These are phyloP conservation scores for Fomitopsis betulina DNA, from an alignment of 1,284 basidiomycete species.

Conservation along the genomic window DNA sequence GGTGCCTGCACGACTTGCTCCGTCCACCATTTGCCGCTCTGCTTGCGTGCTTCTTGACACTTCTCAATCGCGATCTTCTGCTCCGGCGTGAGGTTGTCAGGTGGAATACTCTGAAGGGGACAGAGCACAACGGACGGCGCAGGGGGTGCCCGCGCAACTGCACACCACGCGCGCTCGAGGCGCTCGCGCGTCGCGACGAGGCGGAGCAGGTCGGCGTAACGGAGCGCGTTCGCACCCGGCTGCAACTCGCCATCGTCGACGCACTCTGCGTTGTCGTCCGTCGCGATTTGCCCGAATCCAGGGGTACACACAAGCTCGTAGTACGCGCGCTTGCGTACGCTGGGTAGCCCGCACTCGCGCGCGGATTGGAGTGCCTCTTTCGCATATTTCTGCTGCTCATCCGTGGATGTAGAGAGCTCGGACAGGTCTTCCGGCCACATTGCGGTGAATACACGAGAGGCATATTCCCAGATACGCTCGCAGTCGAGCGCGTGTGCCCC, in stretches of 20 bases:
- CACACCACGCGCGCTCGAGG: too few relatives aligned
- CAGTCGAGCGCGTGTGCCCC: conserved; percentile 26
- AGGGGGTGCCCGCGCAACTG: too few relatives aligned
- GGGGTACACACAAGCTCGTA: conserved; percentile 32
- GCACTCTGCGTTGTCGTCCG: background rate
- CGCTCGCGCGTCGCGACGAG: too few relatives aligned
- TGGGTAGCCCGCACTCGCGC: conserved; percentile 22
- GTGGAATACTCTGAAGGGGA: background rate
- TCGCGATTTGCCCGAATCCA: conserved; percentile 20
- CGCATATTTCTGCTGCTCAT: conserved; percentile 15
- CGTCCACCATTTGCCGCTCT: conserved; percentile 16
- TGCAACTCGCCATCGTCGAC: too few relatives aligned
- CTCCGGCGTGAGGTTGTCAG: too few relatives aligned
- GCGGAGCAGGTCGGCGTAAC: too few relatives aligned
- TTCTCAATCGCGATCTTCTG: too few relatives aligned
- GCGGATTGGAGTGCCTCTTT: conserved; percentile 28
- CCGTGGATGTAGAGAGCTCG: conserved; percentile 12
- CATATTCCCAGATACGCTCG: conserved; percentile 17
- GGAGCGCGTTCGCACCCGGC: too few relatives aligned
- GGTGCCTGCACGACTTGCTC: conserved; percentile 17
- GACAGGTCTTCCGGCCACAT: conserved; percentile 27
- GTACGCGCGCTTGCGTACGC: conserved; percentile 31
- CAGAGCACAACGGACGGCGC: background rate
- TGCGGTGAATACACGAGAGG: conserved; percentile 22
- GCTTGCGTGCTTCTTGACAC: conserved; percentile 1